phyloP scores from a whole-genome alignment of 192 early-diverging fungal species.

The Coemansia sp. region DNA sequence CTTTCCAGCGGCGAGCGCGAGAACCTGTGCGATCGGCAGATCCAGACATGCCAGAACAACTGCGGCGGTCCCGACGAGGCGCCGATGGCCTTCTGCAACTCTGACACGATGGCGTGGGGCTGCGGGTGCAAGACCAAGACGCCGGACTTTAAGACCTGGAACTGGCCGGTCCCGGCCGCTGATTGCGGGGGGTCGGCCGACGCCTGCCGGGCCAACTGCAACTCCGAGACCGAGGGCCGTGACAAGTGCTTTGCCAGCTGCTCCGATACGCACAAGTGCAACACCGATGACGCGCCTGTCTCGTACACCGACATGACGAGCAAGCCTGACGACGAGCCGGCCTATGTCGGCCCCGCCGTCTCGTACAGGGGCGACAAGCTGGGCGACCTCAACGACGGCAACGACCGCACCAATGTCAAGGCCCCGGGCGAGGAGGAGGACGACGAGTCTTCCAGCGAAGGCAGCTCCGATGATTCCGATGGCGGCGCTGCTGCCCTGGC shows the following conservation, averaged over 20 bases:
- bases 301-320: constrained; percentile 44
- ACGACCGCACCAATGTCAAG: constrained; percentile 19
- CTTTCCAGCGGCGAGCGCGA: constrained; percentile 20
- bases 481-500: constrained; percentile 1
- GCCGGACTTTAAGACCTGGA: constrained; percentile 42
- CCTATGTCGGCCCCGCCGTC: constrained; percentile 43
- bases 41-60: constrained; percentile 45
- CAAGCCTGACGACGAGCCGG: constrained; percentile 7
- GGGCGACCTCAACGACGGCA: constrained; percentile 44
- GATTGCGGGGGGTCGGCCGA: constrained; percentile 40
- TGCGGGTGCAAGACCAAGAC: constrained; percentile 46
- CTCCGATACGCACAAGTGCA: constrained; percentile 36
- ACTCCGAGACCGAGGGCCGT: constrained; percentile 10
- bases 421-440: background rate
- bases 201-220: constrained; percentile 36
- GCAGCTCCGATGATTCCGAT: constrained; percentile 1
- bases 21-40: constrained; percentile 40
- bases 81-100: constrained; percentile 51
- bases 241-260: constrained; percentile 32
- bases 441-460: background rate
- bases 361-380: constrained; percentile 46
- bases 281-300: constrained; percentile 43
- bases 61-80: constrained; percentile 43
- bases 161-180: constrained; percentile 45
- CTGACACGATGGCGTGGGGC: constrained; percentile 52